phyloP scores from a whole-genome alignment of 768 basidiomycete genomes.

The Naganishia vaughanmartiniae region DNA sequence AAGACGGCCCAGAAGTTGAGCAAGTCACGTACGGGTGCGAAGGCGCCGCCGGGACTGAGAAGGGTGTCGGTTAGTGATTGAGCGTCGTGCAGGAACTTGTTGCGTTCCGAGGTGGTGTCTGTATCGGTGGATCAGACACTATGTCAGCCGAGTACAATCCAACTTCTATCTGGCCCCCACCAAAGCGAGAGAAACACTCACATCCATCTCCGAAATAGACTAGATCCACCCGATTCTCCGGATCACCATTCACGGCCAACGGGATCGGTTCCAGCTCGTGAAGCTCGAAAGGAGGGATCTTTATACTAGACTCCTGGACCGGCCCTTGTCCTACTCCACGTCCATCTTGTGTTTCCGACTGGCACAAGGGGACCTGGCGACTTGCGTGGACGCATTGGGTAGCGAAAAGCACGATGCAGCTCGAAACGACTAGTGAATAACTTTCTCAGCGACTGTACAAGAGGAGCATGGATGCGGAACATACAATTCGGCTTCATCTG shows the following conservation, averaged over 20 bases:
- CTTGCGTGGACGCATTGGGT: background rate
- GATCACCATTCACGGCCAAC: conserved; percentile 40
- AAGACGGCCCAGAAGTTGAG: conserved; percentile 49
- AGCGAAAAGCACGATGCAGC: background rate
- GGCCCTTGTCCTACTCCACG: background rate
- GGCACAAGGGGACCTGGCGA: background rate
- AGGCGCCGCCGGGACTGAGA: conserved; percentile 41
- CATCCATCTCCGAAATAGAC: conserved; percentile 51
- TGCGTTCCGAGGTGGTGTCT: conserved; percentile 43
- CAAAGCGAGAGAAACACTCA: conserved; percentile 30
- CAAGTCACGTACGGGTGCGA: conserved; percentile 40
- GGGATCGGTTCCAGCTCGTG: conserved; percentile 7
- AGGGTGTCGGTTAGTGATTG: conserved; percentile 41
- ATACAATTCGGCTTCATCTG: too few species aligned
- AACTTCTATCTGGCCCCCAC: background rate
- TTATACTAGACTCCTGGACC: too few species aligned
- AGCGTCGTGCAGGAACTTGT: conserved; percentile 45
- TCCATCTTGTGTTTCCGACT: background rate
- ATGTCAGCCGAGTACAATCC: background rate
- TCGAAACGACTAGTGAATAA: background rate
- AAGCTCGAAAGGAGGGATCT: background rate
- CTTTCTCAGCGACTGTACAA: too few species aligned
- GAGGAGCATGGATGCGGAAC: too few species aligned
- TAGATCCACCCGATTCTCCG: conserved; percentile 40
- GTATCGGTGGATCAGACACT: background rate